Conservation (phyloP, 2,329 filamentous ascomycete species). For the Aspergillus flavus region DNA sequence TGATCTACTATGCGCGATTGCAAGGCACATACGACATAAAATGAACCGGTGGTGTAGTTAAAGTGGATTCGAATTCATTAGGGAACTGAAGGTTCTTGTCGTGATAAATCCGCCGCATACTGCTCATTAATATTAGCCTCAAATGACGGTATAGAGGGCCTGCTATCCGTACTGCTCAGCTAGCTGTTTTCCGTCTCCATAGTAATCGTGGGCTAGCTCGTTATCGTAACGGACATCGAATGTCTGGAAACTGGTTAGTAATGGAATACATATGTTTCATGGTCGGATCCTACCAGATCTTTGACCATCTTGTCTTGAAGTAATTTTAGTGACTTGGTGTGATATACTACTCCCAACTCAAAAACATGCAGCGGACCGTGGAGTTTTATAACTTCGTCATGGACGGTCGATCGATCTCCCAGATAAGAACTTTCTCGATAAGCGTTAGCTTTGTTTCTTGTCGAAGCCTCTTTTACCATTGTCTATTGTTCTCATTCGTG, state of each 20-base stretch:
- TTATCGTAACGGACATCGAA: conserved; percentile 24
- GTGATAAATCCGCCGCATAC: conserved; percentile 14
- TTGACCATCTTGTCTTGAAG: background rate
- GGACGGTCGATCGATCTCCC: background rate
- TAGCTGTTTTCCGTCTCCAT: conserved; percentile 21
- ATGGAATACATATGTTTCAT: background rate
- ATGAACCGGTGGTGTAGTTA: conserved; percentile 22
- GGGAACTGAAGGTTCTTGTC: conserved; percentile 20
- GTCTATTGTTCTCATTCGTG: background rate
- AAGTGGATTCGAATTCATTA: conserved; percentile 21
- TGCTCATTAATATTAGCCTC: background rate
- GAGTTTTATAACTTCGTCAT: background rate
- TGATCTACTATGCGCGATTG: too few relatives aligned
- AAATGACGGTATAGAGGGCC: too few relatives aligned
- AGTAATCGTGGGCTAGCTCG: conserved; percentile 20
- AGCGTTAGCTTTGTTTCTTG: background rate
- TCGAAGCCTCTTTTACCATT: background rate
- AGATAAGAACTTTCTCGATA: background rate
- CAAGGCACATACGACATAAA: conserved; percentile 19
- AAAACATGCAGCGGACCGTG: background rate
- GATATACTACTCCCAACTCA: background rate
- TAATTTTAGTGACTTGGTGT: background rate
- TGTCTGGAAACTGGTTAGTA: conserved; percentile 6
- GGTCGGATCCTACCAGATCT: background rate
- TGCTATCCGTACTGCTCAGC: conserved; percentile 8